These are phyloP conservation scores for Amaranthus cruentus DNA, from an alignment of 148 eudicot genomes.

Conservation along the genomic window DNA sequence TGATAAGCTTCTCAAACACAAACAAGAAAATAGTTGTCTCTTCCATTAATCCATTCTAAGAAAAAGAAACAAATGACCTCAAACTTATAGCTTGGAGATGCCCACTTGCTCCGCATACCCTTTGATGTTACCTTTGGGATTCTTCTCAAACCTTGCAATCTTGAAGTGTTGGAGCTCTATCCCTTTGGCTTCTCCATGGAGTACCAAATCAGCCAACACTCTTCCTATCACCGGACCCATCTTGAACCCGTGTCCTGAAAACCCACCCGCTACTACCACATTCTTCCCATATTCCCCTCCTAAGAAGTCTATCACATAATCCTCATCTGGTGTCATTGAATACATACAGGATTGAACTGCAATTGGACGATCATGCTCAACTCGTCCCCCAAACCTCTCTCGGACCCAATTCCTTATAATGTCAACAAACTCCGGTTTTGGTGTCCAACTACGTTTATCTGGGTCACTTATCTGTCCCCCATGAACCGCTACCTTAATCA, in stretches of 20 bases:
- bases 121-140: slow-evolving; percentile 61
- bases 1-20: no score
- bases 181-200: slow-evolving; percentile 42
- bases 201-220: slow-evolving; percentile 51
- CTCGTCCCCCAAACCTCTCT: slow-evolving; percentile 42
- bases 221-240: slow-evolving; percentile 81
- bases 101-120: slow-evolving; percentile 61
- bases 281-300: slow-evolving; percentile 76
- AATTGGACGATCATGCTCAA: slow-evolving; percentile 48
- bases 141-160: slow-evolving; percentile 55
- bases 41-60: no score
- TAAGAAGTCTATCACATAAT: slow-evolving; percentile 70
- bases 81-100: slow-evolving; percentile 3
- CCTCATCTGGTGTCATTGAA: slow-evolving; percentile 86
- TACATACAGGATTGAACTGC: slow-evolving; percentile 71
- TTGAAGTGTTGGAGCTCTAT: slow-evolving; percentile 52
- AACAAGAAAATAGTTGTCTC: no score
- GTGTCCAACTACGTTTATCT: slow-evolving; percentile 49
- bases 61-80: no score
- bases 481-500: slow-evolving; percentile 63
- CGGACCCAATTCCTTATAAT: slow-evolving; percentile 47
- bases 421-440: slow-evolving; percentile 23
- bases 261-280: slow-evolving; percentile 78
- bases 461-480: slow-evolving; percentile 66
- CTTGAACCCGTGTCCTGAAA: slow-evolving; percentile 97